Conservation (phyloP, 2,329 filamentous ascomycete genomes). For the Colletotrichum sp. region DNA sequence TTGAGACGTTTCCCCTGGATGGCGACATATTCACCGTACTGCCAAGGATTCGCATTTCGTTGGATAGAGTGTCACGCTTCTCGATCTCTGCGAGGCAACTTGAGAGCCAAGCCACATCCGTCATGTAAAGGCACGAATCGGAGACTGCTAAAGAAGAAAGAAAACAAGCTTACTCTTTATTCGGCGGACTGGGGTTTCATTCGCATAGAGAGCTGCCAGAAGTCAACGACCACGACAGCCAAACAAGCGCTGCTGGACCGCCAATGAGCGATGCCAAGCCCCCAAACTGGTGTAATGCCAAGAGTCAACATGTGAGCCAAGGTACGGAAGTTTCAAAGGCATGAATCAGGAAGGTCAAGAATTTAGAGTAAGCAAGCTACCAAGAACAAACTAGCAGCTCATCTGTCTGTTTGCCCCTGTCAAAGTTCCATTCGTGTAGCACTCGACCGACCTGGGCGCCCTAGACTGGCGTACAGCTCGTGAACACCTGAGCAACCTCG, state of each 20-base stretch:
- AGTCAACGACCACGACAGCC: neutral
- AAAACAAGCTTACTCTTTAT: neutral
- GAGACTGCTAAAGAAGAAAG: neutral
- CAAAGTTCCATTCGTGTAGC: slow-evolving; percentile 1
- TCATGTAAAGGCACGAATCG: neutral
- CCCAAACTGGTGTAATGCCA: neutral
- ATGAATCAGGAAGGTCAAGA: slow-evolving; percentile 7
- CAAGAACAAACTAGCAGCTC: neutral
- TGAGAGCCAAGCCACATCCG: neutral
- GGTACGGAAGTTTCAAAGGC: slow-evolving; percentile 13
- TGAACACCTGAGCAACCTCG: neutral
- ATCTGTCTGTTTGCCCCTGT: neutral
- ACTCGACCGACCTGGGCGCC: neutral
- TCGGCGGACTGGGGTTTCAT: neutral
- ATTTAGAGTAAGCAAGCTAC: neutral
- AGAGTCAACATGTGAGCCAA: slow-evolving; percentile 9
- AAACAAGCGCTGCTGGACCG: neutral
- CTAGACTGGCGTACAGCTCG: neutral
- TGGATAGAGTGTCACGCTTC: neutral
- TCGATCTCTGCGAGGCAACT: neutral
- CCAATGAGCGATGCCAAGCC: neutral
- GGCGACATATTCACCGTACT: neutral
- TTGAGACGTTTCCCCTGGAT: slow-evolving; percentile 6
- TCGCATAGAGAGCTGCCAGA: neutral
- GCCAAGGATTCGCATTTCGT: slow-evolving; percentile 4